Base-by-base conservation (phyloP, 495 filamentous ascomycete species). In the Haplographium delicatum region DNA sequence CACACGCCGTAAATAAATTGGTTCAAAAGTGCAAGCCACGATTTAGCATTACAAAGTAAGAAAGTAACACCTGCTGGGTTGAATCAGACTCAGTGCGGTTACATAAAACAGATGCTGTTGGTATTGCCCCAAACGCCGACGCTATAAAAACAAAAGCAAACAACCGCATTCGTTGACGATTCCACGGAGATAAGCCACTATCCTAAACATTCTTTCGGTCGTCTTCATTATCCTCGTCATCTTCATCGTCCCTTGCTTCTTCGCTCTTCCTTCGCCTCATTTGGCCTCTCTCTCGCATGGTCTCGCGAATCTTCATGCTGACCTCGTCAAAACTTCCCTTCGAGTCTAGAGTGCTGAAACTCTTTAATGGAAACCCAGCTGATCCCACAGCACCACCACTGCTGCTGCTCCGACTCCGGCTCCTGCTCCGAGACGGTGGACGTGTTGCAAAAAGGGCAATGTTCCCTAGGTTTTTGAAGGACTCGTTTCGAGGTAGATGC, bases 401-500 rank as follows among this genome's bases (percentile, higher is more conserved):
- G 55, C 81, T 91, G 59, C 86, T 85, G 59, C 84, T 90, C 31
- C 86, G 72, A 56, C 79, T 85, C 13, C 84, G 71, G n/a, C n/a
- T n/a, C n/a, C n/a, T n/a, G 33, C 71, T 83, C 35, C 86, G 82
- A 50, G 81, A 88, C 2, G 82, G 76, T 4, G 91, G 91, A 25
- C 88, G 74, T 24, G 86, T 90, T 2, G 91, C 87, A 61, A 96
- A 98, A 64, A 98, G 82, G 39, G 84, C 87, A 52, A 93, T 85
- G 46, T 79, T 80, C 11, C 85, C 83, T 22, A 98, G 82, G 57
- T 96, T 89, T 58, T 83, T 81, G 70, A 97, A 95, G 3, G 85
- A 89, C 64, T 98, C 93, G 69, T 95, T 96, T 24, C 85, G 79
- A 8, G 93, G 91, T 6, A 98, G 34, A 37, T 52, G 23, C 7